Conservation (phyloP, 441 rosid species). For the Jatropha multifida region DNA sequence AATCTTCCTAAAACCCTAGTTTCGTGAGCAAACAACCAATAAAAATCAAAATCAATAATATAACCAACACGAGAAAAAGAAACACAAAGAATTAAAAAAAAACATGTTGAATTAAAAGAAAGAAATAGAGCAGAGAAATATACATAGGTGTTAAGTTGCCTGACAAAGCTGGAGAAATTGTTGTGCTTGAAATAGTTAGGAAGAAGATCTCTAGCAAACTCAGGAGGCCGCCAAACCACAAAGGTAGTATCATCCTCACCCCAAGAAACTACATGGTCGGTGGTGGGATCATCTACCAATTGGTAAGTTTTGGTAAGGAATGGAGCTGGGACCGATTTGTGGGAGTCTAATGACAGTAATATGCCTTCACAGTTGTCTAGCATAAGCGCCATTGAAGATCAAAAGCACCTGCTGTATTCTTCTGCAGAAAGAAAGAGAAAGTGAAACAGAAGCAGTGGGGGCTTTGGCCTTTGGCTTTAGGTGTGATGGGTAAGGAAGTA, state of each 20-base stretch:
- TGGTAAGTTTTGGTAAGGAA: conserved; percentile 90
- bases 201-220: conserved; percentile 88
- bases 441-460: neutral
- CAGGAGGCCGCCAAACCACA: conserved; percentile 91
- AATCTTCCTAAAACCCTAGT: conserved; percentile 92
- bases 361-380: conserved; percentile 66
- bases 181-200: conserved; percentile 98
- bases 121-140: neutral
- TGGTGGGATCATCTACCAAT: conserved; percentile 81
- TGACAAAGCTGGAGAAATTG: conserved; percentile 71
- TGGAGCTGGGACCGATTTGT: conserved; percentile 86
- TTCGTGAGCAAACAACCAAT: neutral
- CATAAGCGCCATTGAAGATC: conserved; percentile 49
- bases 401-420: too few relatives aligned
- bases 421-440: conserved; percentile 2
- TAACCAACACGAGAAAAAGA: neutral
- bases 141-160: conserved; percentile 56
- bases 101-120: neutral
- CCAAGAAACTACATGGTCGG: conserved; percentile 94
- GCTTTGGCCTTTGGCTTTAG: conserved; percentile 13
- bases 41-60: conserved; percentile 18
- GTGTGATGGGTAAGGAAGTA: conserved; percentile 22
- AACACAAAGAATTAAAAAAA: neutral
- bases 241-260: conserved; percentile 87
- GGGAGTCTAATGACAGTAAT: conserved; percentile 69